Evolutionary conservation across 1,284 basidiomycete species (phyloP), one percentile per base, ranked within the genome.

Genomic region (Boletus mariae): DNA sequence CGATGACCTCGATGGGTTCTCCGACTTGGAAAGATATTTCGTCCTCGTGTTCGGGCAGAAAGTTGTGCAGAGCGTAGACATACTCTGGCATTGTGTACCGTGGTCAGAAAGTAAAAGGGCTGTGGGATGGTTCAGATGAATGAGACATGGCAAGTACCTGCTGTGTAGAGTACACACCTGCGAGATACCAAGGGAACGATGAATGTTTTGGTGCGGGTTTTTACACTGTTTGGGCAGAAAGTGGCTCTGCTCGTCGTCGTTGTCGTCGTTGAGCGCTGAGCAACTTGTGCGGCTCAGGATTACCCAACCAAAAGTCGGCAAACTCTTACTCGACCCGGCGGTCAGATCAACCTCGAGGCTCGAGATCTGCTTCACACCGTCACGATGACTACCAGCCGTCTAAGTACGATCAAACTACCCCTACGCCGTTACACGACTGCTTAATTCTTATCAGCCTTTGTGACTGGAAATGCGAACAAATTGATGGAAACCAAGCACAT

Each of bases 381-480:
- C 32, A 44, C 46, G 25, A 70, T 69, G 66, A 32, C 60, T 17
- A 40, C 55, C 31, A 46, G 53, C 53, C 57, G 53, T 38, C 54
- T 70, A 29, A 67, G 65, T 67, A 55, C 34, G 63, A 49, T 37
- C 25, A n/a, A 47, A 44, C 6, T 13, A 31, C 7, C 32, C 20
- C 17, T 3, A 29, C 44, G n/a, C 37, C 15, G n/a, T 34, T 41
- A n/a, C n/a, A 42, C 17, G 23, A 49, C 49, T 20, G 20, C 20
- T 20, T 56, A 45, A 57, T 34, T 12, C 5, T 55, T 47, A 25
- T 20, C 53, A 94, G 92, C 87, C 28, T 98, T 98, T 67, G 92
- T 98, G 17, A 98, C 95, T 1, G 93, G 94, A 41, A 98, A 98
- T 70, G 82, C 85, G 32, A 94, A 96, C 77, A 99, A 99, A 73